Evolutionary conservation across 495 filamentous ascomycete species (phyloP).

Genomic region (Sporormia fimetaria): DNA sequence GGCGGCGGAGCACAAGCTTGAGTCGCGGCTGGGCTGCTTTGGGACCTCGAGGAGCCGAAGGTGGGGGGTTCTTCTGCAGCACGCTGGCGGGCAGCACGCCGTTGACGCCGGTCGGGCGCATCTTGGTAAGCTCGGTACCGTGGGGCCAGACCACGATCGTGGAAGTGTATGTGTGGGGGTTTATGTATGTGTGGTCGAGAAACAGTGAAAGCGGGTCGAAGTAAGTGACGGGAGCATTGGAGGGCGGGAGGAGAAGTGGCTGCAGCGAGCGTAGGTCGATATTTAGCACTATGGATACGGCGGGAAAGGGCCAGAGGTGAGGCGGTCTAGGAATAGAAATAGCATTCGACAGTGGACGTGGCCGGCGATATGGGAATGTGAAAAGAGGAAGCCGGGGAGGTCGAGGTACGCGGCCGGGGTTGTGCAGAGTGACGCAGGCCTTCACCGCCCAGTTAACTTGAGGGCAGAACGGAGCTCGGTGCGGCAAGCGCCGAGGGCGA

Average conservation of each 20-base stretch:
- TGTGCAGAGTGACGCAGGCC: too few relatives aligned
- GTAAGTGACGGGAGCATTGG: not conserved
- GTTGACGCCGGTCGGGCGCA: conserved; percentile 30
- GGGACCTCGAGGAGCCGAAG: conserved; percentile 30
- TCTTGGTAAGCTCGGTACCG: conserved; percentile 7
- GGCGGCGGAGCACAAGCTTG: conserved; percentile 73
- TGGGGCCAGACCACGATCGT: not conserved
- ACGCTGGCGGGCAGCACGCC: conserved; percentile 52
- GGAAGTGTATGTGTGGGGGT: not conserved
- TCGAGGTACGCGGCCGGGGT: too few relatives aligned
- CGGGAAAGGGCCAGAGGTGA: too few relatives aligned
- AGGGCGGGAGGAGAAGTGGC: not conserved
- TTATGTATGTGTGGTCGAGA: not conserved
- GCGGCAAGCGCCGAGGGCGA: conserved; percentile 10
- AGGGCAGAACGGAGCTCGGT: conserved; percentile 3
- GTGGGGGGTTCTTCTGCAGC: conserved; percentile 44
- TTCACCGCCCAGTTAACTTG: conserved; percentile 1
- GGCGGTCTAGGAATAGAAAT: too few relatives aligned
- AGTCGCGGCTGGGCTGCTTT: conserved; percentile 54
- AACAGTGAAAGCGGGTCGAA: not conserved
- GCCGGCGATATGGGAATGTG: too few relatives aligned
- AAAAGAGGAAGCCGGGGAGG: too few relatives aligned
- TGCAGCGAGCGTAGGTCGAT: not conserved
- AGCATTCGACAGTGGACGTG: too few relatives aligned
- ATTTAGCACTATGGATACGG: not conserved